phyloP scores from a whole-genome alignment of 768 basidiomycete species.

The Amanita muscaria region DNA sequence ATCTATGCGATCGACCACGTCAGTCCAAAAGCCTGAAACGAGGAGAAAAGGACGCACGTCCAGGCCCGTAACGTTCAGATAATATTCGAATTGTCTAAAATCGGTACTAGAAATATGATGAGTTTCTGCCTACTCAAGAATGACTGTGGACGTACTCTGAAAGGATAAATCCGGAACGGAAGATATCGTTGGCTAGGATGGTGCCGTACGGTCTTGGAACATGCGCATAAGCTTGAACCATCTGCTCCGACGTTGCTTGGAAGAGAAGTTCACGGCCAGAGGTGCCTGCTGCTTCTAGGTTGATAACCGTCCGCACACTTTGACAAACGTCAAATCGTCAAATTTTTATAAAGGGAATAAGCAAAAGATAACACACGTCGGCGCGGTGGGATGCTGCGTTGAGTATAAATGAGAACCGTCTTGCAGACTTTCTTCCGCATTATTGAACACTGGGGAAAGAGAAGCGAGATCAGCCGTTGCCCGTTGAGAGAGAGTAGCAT shows the following conservation, averaged over 20 bases:
- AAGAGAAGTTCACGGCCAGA: conserved; percentile 86
- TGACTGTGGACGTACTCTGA: conserved; percentile 60
- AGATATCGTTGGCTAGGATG: conserved; percentile 85
- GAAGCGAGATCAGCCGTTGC: neutral
- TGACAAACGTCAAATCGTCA: neutral
- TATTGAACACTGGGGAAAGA: conserved; percentile 73
- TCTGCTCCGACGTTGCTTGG: conserved; percentile 91
- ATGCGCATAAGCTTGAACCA: conserved; percentile 85
- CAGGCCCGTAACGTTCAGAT: conserved; percentile 83
- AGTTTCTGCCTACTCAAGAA: neutral
- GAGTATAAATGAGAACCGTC: conserved; percentile 92
- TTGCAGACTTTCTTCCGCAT: conserved; percentile 91
- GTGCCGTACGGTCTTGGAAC: conserved; percentile 87
- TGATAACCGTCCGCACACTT: conserved; percentile 80
- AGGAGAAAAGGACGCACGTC: conserved; percentile 45
- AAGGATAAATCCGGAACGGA: conserved; percentile 81
- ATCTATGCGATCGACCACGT: conserved; percentile 41
- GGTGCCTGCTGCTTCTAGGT: conserved; percentile 90
- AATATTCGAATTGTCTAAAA: conserved; percentile 88
- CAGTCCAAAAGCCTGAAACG: neutral
- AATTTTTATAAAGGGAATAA: neutral
- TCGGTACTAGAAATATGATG: conserved; percentile 61
- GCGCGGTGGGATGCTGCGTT: conserved; percentile 72
- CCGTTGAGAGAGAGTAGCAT: neutral
- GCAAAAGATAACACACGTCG: conserved; percentile 48